phyloP scores from a whole-genome alignment of 2,329 filamentous ascomycete genomes.

The Acrocalymma vagum region DNA sequence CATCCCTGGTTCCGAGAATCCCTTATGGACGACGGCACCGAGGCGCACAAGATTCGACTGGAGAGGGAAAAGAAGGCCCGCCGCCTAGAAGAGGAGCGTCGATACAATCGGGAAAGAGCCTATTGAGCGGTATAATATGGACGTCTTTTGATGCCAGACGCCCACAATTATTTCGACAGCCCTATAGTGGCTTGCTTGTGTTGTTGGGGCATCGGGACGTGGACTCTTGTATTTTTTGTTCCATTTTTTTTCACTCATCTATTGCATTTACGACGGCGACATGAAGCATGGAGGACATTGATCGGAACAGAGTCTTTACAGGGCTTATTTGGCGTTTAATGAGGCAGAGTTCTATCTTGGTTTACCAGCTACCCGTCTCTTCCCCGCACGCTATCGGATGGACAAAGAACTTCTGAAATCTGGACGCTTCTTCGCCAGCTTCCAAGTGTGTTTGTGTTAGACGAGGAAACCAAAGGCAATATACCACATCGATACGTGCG shows the following conservation, averaged over 20 bases:
- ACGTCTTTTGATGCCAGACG: slow-evolving; percentile 13
- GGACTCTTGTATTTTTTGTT: slow-evolving; percentile 12
- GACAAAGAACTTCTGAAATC: slow-evolving; percentile 20
- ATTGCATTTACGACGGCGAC: slow-evolving; percentile 50
- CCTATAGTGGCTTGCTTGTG: too few species aligned
- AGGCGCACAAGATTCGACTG: slow-evolving; percentile 66
- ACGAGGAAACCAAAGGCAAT: slow-evolving; percentile 12
- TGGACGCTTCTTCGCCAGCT: slow-evolving; percentile 9
- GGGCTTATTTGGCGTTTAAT: slow-evolving; percentile 38
- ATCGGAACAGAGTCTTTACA: slow-evolving; percentile 20
- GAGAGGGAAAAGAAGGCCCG: slow-evolving; percentile 49
- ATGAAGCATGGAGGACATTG: slow-evolving; percentile 43
- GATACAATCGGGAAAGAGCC: slow-evolving; percentile 34
- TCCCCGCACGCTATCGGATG: slow-evolving; percentile 18
- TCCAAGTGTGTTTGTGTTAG: slow-evolving; percentile 6
- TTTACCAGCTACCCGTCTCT: slow-evolving; percentile 29
- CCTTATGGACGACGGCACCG: slow-evolving; percentile 71
- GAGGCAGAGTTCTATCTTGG: slow-evolving; percentile 39
- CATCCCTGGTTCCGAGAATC: slow-evolving; percentile 73
- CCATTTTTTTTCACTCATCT: slow-evolving; percentile 39
- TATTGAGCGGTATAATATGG: slow-evolving; percentile 22
- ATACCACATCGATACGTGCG: slow-evolving; percentile 21
- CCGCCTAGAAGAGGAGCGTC: slow-evolving; percentile 40
- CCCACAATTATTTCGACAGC: slow-evolving; percentile 21
- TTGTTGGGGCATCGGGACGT: too few species aligned